Percentiles rank a stretch among this genome's conserved stretches.
Conservation (phyloP, 768 basidiomycete genomes). For the Mycena metata region DNA sequence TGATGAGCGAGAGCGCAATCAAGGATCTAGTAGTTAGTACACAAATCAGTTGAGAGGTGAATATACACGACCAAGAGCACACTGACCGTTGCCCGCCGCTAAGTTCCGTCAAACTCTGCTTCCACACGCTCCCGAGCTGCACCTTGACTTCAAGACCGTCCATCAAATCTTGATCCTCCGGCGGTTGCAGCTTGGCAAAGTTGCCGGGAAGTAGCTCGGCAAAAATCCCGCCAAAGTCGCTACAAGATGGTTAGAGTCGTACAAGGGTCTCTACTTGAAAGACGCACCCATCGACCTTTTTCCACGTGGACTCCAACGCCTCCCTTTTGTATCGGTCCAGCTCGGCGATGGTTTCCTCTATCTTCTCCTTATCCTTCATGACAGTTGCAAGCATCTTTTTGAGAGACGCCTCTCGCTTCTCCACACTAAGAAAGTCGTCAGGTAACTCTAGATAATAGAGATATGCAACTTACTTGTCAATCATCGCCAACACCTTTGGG, state of each 20-base stretch:
- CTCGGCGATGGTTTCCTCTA: slow-evolving; percentile 93
- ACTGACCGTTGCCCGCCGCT: slow-evolving; percentile 95
- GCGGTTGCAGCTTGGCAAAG: slow-evolving; percentile 94
- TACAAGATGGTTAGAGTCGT: slow-evolving; percentile 47
- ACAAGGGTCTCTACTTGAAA: neutral
- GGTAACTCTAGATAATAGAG: slow-evolving; percentile 2
- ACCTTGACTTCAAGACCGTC: slow-evolving; percentile 98
- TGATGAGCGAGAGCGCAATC: slow-evolving; percentile 97
- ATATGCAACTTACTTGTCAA: slow-evolving; percentile 78
- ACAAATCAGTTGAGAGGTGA: slow-evolving; percentile 9
- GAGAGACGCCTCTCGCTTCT: slow-evolving; percentile 90
- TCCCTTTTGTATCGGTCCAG: slow-evolving; percentile 95
- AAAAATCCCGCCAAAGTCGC: slow-evolving; percentile 97
- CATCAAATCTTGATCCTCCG: slow-evolving; percentile 94
- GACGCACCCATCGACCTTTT: slow-evolving; percentile 90
- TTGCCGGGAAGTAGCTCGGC: slow-evolving; percentile 96
- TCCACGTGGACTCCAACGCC: slow-evolving; percentile 94
- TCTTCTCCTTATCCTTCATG: slow-evolving; percentile 93
- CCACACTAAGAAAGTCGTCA: slow-evolving; percentile 70
- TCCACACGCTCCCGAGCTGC: slow-evolving; percentile 95
- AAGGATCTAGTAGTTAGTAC: slow-evolving; percentile 80
- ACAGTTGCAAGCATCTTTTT: slow-evolving; percentile 92
- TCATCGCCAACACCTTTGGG: slow-evolving; percentile 95
- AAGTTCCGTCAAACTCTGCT: slow-evolving; percentile 95
- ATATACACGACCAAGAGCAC: neutral